Percentiles rank a stretch among this genome's conserved stretches.
phyloP scores from a whole-genome alignment of 1,139 yeast genomes.

The Kurtzmaniella natalensis region DNA sequence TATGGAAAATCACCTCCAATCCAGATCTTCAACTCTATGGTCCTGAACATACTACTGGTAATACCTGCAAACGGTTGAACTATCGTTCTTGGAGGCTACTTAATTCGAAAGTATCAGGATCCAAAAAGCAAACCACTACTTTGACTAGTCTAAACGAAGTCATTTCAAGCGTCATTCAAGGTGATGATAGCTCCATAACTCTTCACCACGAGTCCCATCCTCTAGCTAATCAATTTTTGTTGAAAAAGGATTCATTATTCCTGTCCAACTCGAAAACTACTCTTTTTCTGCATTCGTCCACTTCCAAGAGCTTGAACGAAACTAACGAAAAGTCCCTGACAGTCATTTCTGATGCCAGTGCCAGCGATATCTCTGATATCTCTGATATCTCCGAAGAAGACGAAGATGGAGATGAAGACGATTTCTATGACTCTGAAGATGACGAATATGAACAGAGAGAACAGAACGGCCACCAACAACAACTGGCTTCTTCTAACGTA shows the following conservation, averaged over 20 bases:
- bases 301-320: slow-evolving; percentile 12
- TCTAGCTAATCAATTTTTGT: slow-evolving; percentile 4
- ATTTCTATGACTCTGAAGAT: slow-evolving; percentile 7
- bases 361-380: slow-evolving; percentile 21
- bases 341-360: background rate
- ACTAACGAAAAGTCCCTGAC: slow-evolving; percentile 10
- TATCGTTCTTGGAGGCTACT: slow-evolving; percentile 28
- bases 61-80: slow-evolving; percentile 15
- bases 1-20: slow-evolving; percentile 18
- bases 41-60: background rate
- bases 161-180: background rate
- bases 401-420: slow-evolving; percentile 5
- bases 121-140: too few relatives aligned
- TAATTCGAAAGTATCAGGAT: slow-evolving; percentile 10
- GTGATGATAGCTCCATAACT: background rate
- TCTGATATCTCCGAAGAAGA: slow-evolving; percentile 26
- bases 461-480: too few relatives aligned
- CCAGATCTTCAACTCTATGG: slow-evolving; percentile 4
- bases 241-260: slow-evolving; percentile 8
- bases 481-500: background rate
- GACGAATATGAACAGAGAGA: slow-evolving; percentile 8
- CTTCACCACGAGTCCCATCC: background rate
- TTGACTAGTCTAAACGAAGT: background rate
- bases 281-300: slow-evolving; percentile 17
- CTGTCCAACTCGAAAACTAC: slow-evolving; percentile 18